Conservation (phyloP, 257 asterid genomes). For the Nyctanthes arbortristis region DNA sequence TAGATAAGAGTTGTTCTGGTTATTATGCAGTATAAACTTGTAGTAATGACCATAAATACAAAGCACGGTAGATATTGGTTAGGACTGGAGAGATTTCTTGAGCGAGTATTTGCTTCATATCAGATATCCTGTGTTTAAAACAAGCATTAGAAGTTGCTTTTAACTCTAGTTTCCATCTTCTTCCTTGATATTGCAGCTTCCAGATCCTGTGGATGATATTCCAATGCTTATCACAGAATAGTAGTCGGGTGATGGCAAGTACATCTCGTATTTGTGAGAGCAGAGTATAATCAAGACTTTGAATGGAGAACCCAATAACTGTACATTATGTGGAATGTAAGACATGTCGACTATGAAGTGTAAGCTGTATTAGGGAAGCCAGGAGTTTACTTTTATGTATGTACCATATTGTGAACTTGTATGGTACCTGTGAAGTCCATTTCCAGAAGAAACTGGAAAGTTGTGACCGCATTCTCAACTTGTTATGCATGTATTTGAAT, state of each 20-base stretch:
- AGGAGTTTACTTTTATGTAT: constrained; percentile 10
- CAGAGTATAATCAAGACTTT: constrained; percentile 1
- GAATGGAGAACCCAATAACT: not conserved
- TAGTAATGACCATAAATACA: not conserved
- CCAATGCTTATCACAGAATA: constrained; percentile 57
- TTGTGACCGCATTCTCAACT: not conserved
- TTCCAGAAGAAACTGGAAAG: not conserved
- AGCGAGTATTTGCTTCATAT: too few species aligned
- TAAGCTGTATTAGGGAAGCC: constrained; percentile 11
- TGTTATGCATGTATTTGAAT: not conserved
- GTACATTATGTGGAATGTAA: too few species aligned
- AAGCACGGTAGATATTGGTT: too few species aligned
- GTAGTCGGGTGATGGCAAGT: constrained; percentile 22
- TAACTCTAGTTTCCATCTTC: too few species aligned
- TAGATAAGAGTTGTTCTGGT: not conserved
- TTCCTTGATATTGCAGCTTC: constrained; percentile 36
- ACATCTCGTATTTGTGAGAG: not conserved
- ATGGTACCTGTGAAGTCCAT: not conserved
- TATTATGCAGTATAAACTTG: not conserved
- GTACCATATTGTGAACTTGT: not conserved
- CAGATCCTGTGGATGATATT: constrained; percentile 42
- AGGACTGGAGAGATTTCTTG: too few species aligned
- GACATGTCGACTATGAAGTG: not conserved
- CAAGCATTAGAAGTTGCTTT: too few species aligned
- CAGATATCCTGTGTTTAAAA: too few species aligned